Evolutionary conservation across 2,329 filamentous ascomycete genomes (phyloP), one percentile per base, ranked within the genome.

Genomic region (Aspergillus aculeatus): DNA sequence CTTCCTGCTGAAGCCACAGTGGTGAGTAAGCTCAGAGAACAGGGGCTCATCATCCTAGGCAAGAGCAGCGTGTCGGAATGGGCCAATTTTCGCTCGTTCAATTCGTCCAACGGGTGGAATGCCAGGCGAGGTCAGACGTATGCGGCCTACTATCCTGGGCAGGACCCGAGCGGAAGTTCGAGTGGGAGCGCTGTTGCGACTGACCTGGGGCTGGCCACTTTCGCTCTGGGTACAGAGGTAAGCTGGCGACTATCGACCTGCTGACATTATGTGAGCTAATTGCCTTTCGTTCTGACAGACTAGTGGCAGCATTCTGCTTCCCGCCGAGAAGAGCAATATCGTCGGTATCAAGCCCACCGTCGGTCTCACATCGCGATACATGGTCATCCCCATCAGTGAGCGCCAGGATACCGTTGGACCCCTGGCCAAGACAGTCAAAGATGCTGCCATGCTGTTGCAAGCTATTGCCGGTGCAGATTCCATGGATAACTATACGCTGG

Each of bases 311-410:
- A 89, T 91, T 56, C 69, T 89, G 4, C 80, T 78, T 10, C 88
- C 89, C 0, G 67, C 69, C 50, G 66, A 75, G 47, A 68, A 76
- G 5, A 89, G 84, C 75, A 88, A 87, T 58, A 70, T 89, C 1
- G 87, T 89, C 0, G 88, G 86, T 1, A 86, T 91, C 70, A 88
- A 87, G 69, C 86, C 87, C 1, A 88, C 86, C 0, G 84, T 89
- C 1, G 88, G 87, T 0, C 76, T 90, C 3, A 89, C 84, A 0
- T 86, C 84, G 1, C 77, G 72, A 5, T 64, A 70, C 47, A 77
- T 88, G 4, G 87, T 90, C 1, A 83, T 91, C 11, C 89, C 89
- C 0, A 85, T 91, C 59, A 82, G 78, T 29, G 76, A 84, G 63
- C 82, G 80, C 58, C 82, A 83, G 65, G 83, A 86, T 62, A 83